Evolutionary conservation across 257 asterid species (phyloP).

Genomic region (Coffea eugenioides): DNA sequence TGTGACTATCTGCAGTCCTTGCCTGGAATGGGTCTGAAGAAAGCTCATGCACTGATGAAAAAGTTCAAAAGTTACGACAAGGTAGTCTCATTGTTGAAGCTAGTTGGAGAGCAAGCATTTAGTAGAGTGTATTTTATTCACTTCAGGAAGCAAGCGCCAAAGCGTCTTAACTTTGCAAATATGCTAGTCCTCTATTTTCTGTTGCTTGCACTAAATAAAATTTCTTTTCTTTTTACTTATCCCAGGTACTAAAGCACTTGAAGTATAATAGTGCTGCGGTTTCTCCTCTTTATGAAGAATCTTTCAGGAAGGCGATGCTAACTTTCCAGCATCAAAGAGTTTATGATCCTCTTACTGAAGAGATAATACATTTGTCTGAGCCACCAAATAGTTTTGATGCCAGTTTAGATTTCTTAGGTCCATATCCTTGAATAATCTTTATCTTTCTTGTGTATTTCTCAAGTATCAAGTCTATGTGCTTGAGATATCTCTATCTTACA

Average conservation of each 20-base stretch:
- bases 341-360: constrained; percentile 64
- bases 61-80: constrained; percentile 66
- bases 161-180: neutral
- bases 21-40: constrained; percentile 97
- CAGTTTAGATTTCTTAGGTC: constrained; percentile 79
- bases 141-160: neutral
- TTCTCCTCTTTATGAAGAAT: constrained; percentile 71
- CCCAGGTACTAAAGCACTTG: constrained; percentile 87
- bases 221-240: neutral
- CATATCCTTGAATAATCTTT: constrained; percentile 68
- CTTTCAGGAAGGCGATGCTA: constrained; percentile 79
- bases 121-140: neutral
- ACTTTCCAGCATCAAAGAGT: constrained; percentile 92
- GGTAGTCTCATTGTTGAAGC: constrained; percentile 35
- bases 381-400: constrained; percentile 41
- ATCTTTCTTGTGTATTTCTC: constrained; percentile 6
- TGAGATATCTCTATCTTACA: constrained; percentile 17
- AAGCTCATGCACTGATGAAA: constrained; percentile 77
- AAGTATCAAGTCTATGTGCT: constrained; percentile 29
- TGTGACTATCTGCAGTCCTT: constrained; percentile 91
- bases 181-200: neutral
- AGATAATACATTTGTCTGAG: constrained; percentile 60
- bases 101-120: neutral
- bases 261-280: constrained; percentile 61
- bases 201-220: neutral